Evolutionary conservation across 2,329 filamentous ascomycete genomes (phyloP).

Genomic region (Talaromyces funiculosus): DNA sequence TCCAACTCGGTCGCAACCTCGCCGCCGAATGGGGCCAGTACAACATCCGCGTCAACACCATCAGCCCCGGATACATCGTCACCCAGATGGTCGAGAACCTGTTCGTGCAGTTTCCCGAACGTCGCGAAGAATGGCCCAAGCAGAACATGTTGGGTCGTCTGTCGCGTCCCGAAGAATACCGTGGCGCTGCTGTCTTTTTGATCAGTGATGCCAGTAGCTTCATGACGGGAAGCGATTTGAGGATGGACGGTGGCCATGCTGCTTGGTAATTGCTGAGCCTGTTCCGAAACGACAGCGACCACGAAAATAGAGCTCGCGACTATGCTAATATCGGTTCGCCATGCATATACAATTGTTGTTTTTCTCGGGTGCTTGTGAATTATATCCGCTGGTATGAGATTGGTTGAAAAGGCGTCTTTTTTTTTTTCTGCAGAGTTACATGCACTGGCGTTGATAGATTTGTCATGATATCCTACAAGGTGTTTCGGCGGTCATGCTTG

Average conservation of each 20-base stretch:
- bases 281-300: neutral
- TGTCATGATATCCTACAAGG: neutral
- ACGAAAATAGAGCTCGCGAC: neutral
- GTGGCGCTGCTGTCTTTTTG: conserved; percentile 48
- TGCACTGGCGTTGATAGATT: neutral
- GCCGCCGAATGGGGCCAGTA: conserved; percentile 46
- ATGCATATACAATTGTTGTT: neutral
- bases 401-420: neutral
- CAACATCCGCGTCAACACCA: conserved; percentile 46
- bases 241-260: conserved; percentile 51
- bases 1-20: conserved; percentile 44
- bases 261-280: conserved; percentile 43
- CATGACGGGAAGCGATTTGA: conserved; percentile 51
- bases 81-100: conserved; percentile 43
- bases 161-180: conserved; percentile 63
- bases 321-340: neutral
- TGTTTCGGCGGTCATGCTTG: neutral
- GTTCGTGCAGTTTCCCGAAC: conserved; percentile 61
- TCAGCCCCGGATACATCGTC: conserved; percentile 45
- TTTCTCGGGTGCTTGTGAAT: neutral
- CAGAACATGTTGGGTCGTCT: conserved; percentile 78
- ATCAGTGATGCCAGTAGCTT: conserved; percentile 48
- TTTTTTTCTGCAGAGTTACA: too few species aligned
- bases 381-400: neutral
- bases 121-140: conserved; percentile 74